Evolutionary conservation across 306 rosid species (phyloP).

Genomic region (Prunus mongolica): DNA sequence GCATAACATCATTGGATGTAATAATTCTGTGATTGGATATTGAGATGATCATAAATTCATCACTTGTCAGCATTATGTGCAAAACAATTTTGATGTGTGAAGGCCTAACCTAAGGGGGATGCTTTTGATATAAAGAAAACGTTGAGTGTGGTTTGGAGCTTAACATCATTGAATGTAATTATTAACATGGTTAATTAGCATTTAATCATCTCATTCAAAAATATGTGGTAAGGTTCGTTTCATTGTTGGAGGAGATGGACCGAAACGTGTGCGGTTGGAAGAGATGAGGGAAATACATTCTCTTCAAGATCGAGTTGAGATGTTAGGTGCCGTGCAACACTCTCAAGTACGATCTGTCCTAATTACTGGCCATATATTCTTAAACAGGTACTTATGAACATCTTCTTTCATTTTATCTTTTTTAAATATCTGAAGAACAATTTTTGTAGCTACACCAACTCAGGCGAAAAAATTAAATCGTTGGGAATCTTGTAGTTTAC

Average conservation of each 20-base stretch:
- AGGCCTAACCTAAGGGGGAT: neutral
- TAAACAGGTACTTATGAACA: slow-evolving; percentile 58
- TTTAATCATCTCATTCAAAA: slow-evolving; percentile 19
- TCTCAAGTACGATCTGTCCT: slow-evolving; percentile 74
- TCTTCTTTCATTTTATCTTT: neutral
- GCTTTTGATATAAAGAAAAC: neutral
- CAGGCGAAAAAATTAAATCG: neutral
- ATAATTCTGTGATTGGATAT: neutral
- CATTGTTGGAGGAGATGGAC: slow-evolving; percentile 89
- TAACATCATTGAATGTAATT: neutral
- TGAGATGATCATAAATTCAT: neutral
- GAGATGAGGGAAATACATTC: slow-evolving; percentile 94
- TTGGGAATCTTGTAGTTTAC: neutral
- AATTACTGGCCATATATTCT: slow-evolving; percentile 80
- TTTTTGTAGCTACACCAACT: neutral
- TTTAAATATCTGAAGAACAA: neutral
- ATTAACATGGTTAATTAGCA: slow-evolving; percentile 10
- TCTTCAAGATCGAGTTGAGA: slow-evolving; percentile 92
- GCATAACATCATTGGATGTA: neutral
- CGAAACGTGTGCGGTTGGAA: slow-evolving; percentile 91
- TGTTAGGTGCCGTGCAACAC: slow-evolving; percentile 90
- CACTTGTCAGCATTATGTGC: neutral
- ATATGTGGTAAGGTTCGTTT: slow-evolving; percentile 67
- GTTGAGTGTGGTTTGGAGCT: neutral
- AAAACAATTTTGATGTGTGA: neutral